A percentile compares a stretch with the other conserved stretches of the same genome.
These are phyloP conservation scores for Kazachstania kunashirensis DNA, from an alignment of 805 yeast genomes.

Conservation along the genomic window DNA sequence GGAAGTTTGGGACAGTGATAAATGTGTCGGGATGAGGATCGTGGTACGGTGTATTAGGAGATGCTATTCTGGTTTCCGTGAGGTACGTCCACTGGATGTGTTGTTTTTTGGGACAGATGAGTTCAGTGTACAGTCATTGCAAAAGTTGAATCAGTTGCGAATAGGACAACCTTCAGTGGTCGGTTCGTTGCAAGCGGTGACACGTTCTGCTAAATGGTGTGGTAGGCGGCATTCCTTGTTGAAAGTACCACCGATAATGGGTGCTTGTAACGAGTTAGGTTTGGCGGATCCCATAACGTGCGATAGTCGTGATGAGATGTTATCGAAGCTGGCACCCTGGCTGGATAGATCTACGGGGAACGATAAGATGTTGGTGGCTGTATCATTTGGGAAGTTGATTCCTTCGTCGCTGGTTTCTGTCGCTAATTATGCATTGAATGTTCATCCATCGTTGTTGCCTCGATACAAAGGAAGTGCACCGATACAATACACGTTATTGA, in stretches of 20 bases:
- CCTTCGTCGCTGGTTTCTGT: slow-evolving; percentile 47
- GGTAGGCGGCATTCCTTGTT: slow-evolving; percentile 46
- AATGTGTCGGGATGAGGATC: too few relatives aligned
- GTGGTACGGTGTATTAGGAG: not conserved
- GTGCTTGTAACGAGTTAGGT: slow-evolving; percentile 28
- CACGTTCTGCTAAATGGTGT: slow-evolving; percentile 51
- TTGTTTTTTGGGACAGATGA: slow-evolving; percentile 75
- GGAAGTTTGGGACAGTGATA: too few relatives aligned
- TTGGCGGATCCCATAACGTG: slow-evolving; percentile 23
- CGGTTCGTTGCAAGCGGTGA: slow-evolving; percentile 45
- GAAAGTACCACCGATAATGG: slow-evolving; percentile 46
- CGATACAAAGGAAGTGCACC: slow-evolving; percentile 83
- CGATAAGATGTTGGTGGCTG: slow-evolving; percentile 68
- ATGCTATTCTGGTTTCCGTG: too few relatives aligned
- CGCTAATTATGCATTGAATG: slow-evolving; percentile 60
- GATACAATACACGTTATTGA: slow-evolving; percentile 64
- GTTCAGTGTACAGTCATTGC: slow-evolving; percentile 52
- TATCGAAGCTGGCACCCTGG: slow-evolving; percentile 6
- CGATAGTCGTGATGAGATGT: slow-evolving; percentile 17
- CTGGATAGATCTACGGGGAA: slow-evolving; percentile 3
- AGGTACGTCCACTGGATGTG: slow-evolving; percentile 32
- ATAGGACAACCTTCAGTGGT: slow-evolving; percentile 12
- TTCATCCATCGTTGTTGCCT: slow-evolving; percentile 89
- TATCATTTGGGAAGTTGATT: slow-evolving; percentile 77
- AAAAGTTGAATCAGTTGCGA: slow-evolving; percentile 27